These are phyloP conservation scores for Paracamarosporium sp. DNA, from an alignment of 2,329 filamentous ascomycete genomes.

Conservation along the genomic window DNA sequence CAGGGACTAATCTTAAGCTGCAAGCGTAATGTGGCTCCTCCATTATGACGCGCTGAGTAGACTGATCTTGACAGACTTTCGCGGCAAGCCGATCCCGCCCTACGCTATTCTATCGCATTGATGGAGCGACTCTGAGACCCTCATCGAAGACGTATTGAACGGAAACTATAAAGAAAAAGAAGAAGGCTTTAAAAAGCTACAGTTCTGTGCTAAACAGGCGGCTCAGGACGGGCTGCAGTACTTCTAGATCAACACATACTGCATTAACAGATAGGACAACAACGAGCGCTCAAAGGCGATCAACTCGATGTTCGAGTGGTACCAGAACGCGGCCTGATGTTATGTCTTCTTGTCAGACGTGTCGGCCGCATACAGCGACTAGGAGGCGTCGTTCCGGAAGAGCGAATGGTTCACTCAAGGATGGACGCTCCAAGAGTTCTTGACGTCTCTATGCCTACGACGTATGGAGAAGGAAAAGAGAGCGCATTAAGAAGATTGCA, in stretches of 20 bases:
- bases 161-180: constrained; percentile 18
- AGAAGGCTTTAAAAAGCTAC: constrained; percentile 23
- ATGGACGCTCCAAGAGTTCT: too few relatives aligned
- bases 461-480: background rate
- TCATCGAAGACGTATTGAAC: constrained; percentile 28
- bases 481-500: background rate
- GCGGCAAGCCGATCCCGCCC: background rate
- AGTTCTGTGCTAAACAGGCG: constrained; percentile 26
- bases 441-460: constrained; percentile 15
- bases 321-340: constrained; percentile 19
- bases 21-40: too few relatives aligned
- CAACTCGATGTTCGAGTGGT: constrained; percentile 17
- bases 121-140: constrained; percentile 38
- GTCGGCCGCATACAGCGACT: constrained; percentile 10
- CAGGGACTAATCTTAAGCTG: background rate
- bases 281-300: constrained; percentile 16
- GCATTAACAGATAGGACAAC: constrained; percentile 24
- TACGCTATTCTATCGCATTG: constrained; percentile 45
- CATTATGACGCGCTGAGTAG: background rate
- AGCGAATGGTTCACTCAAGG: constrained; percentile 28
- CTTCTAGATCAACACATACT: constrained; percentile 30
- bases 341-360: constrained; percentile 26
- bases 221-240: constrained; percentile 26
- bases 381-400: constrained; percentile 18
- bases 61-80: background rate